A percentile compares a stretch with the other conserved stretches of the same genome.
Conservation (phyloP, 1,284 basidiomycete species). For the Pyrrhoderma lamaoense region DNA sequence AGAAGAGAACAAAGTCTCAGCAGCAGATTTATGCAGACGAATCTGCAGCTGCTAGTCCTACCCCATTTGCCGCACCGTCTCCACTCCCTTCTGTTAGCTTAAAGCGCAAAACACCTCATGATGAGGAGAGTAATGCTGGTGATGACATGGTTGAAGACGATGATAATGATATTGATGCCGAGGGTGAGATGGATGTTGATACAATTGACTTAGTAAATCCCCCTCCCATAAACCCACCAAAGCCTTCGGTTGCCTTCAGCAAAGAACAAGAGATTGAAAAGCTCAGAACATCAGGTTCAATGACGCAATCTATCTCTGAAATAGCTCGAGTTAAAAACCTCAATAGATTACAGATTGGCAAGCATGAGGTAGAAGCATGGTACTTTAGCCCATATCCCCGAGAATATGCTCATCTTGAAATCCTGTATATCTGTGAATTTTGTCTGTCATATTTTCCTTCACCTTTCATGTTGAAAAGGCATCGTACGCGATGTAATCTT, state of each 20-base stretch:
- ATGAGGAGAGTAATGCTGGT: constrained; percentile 56
- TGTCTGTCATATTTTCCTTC: constrained; percentile 90
- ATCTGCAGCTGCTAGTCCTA: constrained; percentile 32
- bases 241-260: constrained; percentile 58
- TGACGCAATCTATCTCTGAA: constrained; percentile 98
- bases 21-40: constrained; percentile 39
- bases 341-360: constrained; percentile 93
- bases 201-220: constrained; percentile 35
- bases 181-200: constrained; percentile 45
- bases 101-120: constrained; percentile 57
- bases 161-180: constrained; percentile 47
- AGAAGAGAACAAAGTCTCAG: constrained; percentile 29
- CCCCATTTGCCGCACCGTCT: constrained; percentile 19
- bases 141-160: constrained; percentile 58
- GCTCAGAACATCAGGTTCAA: constrained; percentile 92
- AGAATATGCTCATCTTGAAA: constrained; percentile 93
- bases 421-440: constrained; percentile 98
- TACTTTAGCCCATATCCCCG: constrained; percentile 99
- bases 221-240: constrained; percentile 34
- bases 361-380: constrained; percentile 96
- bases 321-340: constrained; percentile 98
- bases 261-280: constrained; percentile 99
- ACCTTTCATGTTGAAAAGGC: constrained; percentile 81
- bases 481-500: constrained; percentile 87
- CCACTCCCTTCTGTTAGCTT: constrained; percentile 42